Evolutionary conservation across 306 rosid species (phyloP).

Genomic region (Medicago lupulina): DNA sequence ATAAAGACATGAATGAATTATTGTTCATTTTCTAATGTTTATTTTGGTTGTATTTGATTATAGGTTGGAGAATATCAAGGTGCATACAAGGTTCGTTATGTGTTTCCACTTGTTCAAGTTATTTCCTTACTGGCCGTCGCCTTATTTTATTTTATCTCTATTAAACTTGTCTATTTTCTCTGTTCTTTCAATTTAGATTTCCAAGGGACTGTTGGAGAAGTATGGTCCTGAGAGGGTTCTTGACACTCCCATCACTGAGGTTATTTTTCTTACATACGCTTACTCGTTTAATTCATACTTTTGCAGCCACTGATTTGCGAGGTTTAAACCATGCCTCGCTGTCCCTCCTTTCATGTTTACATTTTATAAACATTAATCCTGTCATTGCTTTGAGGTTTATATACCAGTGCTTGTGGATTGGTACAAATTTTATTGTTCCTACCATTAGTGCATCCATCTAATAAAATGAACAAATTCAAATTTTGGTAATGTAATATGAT

Average conservation of each 20-base stretch:
- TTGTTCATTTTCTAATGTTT: slow-evolving; percentile 27
- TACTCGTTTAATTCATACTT: slow-evolving; percentile 15
- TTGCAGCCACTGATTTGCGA: slow-evolving; percentile 20
- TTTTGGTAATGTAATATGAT: background rate
- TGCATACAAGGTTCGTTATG: slow-evolving; percentile 86
- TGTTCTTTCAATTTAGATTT: slow-evolving; percentile 55
- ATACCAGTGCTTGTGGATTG: background rate
- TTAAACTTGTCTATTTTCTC: background rate
- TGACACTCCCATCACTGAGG: slow-evolving; percentile 99
- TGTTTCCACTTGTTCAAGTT: slow-evolving; percentile 6
- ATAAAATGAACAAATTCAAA: background rate
- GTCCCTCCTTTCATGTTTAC: background rate
- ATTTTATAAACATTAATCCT: background rate
- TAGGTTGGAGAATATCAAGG: slow-evolving; percentile 99
- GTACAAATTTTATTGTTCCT: slow-evolving; percentile 7
- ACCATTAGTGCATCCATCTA: slow-evolving; percentile 11
- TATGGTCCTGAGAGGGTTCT: slow-evolving; percentile 99
- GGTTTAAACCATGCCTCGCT: background rate
- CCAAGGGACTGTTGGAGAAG: slow-evolving; percentile 94
- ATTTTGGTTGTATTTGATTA: slow-evolving; percentile 37
- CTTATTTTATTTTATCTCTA: slow-evolving; percentile 8
- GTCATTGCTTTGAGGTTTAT: background rate
- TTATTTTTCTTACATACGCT: slow-evolving; percentile 45
- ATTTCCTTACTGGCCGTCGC: background rate
- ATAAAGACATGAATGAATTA: too few relatives aligned